phyloP scores from a whole-genome alignment of 352 stramenopile genomes.

The Phytophthora hibernalis region DNA sequence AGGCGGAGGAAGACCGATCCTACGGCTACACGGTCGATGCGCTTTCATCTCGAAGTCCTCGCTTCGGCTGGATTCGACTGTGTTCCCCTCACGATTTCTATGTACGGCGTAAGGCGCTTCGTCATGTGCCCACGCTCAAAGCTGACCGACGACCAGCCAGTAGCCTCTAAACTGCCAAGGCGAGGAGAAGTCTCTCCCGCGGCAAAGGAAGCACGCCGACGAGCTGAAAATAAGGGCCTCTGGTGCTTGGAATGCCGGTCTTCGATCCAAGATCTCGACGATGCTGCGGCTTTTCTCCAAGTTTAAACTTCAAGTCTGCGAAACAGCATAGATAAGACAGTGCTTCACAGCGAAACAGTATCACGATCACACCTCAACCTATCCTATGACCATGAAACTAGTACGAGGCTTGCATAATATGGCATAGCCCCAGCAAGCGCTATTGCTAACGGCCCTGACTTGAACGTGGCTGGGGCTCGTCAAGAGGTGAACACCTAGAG shows the following conservation, averaged over 20 bases:
- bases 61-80: slow-evolving; percentile 3
- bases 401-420: too few relatives aligned
- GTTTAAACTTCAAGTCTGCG: too few relatives aligned
- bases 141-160: neutral
- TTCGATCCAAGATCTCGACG: neutral
- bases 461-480: neutral
- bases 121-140: neutral
- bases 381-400: too few relatives aligned
- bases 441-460: too few relatives aligned
- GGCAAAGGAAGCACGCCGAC: too few relatives aligned
- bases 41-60: neutral
- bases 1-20: too few relatives aligned
- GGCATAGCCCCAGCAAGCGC: too few relatives aligned
- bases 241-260: neutral
- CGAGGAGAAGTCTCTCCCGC: neutral
- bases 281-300: too few relatives aligned
- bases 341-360: neutral
- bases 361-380: neutral
- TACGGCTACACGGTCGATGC: too few relatives aligned
- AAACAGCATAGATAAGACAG: too few relatives aligned
- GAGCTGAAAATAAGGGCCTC: too few relatives aligned
- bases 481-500: neutral
- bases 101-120: neutral
- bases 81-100: slow-evolving; percentile 6
- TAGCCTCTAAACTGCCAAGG: neutral